Evolutionary conservation across 2,329 filamentous ascomycete genomes (phyloP), one percentile per base, ranked within the genome.

Genomic region (Exophiala viscosa): DNA sequence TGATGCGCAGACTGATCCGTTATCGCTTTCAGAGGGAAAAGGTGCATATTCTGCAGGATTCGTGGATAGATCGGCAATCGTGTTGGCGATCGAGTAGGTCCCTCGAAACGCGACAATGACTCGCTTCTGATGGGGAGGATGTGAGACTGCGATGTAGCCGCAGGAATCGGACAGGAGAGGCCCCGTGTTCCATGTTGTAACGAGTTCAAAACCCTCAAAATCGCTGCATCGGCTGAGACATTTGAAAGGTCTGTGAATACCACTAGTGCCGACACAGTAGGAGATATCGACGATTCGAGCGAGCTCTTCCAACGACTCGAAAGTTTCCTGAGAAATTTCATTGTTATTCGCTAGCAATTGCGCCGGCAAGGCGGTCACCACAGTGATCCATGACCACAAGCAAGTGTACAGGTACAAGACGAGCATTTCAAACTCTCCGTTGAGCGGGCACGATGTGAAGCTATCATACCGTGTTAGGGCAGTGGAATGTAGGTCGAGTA

Each of bases 1-100:
- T 17, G 42, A 44, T 14, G 45, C 49, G 48, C 60, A 62, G 28
- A 66, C 61, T 1, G 45, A 52, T 47, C 57, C 54, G 8, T 69
- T 61, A 15, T 70, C 68, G 14, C 72, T 68, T 17, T 75, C 70
- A 39, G 72, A 70, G 1, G 88, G 87, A 67, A 96, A 99, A 0
- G 93, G 91, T 1, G 90, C 81, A 66, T 97, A 99, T 67, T 88
- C 82, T 69, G 97, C 92, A 10, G 90, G 91, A 2, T 92, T 78
- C 1, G 90, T 95, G 58, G 88, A 90, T 50, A 99, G 77, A 71
- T 99, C 93, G 45, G 90, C 80, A 57, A 99, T 85, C 10, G 91
- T 91, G 68, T 97, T 96, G 48, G 90, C 81, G 63, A 99, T 80
- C 60, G 90, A 96, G 71, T 97, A 96, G 11, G 93, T 97, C 18